These are phyloP conservation scores for Ogataea neopini DNA, from an alignment of 805 yeast genomes.

Conservation along the genomic window DNA sequence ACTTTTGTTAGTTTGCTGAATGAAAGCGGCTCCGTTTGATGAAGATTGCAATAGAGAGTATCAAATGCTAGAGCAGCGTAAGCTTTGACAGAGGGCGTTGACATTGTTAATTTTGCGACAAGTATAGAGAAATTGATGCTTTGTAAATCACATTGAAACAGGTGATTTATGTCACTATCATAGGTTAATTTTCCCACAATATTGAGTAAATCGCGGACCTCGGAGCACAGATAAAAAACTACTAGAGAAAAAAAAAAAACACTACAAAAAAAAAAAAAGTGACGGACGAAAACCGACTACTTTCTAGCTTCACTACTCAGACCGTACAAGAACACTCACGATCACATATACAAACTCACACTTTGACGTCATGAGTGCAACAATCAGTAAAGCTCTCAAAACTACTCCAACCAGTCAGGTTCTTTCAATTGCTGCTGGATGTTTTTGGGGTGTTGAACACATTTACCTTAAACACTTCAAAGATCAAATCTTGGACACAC, in stretches of 20 bases:
- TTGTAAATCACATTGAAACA: background rate
- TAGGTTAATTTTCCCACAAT: background rate
- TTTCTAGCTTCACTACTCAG: no score
- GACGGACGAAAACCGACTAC: background rate
- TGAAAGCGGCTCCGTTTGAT: conserved; percentile 17
- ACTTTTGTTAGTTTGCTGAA: conserved; percentile 13
- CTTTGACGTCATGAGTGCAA: conserved; percentile 17
- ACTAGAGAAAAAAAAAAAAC: background rate
- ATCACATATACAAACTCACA: no score
- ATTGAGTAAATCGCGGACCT: background rate
- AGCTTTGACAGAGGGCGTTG: conserved; percentile 25
- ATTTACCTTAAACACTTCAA: conserved; percentile 72
- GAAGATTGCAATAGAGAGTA: conserved; percentile 33
- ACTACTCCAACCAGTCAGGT: conserved; percentile 45
- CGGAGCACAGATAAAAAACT: background rate
- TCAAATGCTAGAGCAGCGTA: conserved; percentile 45
- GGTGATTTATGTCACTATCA: background rate
- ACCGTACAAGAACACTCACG: no score
- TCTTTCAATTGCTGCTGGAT: conserved; percentile 61
- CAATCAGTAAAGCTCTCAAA: conserved; percentile 27
- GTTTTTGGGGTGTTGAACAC: conserved; percentile 91
- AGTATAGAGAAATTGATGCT: background rate
- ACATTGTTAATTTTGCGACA: no score
- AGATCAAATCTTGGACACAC: conserved; percentile 66
- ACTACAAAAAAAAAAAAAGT: background rate